A percentile compares a stretch with the other conserved stretches of the same genome.
These are phyloP conservation scores for Talaromyces stipitatus DNA, from an alignment of 495 filamentous ascomycete genomes.

Conservation along the genomic window DNA sequence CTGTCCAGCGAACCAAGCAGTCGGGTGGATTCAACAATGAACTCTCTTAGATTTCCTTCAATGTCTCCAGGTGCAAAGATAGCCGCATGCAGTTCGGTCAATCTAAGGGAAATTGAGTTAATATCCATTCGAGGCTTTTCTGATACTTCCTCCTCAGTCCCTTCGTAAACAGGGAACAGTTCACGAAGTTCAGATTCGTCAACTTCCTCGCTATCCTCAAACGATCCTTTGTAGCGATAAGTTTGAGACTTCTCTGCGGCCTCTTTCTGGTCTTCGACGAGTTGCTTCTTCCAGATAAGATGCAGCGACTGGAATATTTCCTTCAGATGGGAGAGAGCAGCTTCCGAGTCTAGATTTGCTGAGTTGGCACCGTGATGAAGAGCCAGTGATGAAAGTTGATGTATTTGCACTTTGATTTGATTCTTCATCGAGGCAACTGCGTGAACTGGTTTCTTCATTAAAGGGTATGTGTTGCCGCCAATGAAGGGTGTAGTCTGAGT, in stretches of 20 bases:
- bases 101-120: constrained; percentile 35
- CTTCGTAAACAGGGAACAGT: constrained; percentile 75
- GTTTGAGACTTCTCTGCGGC: constrained; percentile 62
- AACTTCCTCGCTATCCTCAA: constrained; percentile 66
- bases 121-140: constrained; percentile 25
- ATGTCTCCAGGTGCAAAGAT: constrained; percentile 32
- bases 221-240: constrained; percentile 72
- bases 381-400: constrained; percentile 33
- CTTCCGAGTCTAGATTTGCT: constrained; percentile 19
- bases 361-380: constrained; percentile 28
- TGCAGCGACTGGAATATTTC: constrained; percentile 64
- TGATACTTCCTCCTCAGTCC: constrained; percentile 24
- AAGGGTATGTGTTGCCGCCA: constrained; percentile 34
- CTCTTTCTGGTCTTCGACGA: constrained; percentile 64
- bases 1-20: constrained; percentile 34
- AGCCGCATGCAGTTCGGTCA: constrained; percentile 46
- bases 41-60: constrained; percentile 20
- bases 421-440: constrained; percentile 23
- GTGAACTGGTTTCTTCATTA: constrained; percentile 13
- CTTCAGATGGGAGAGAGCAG: constrained; percentile 24
- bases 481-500: constrained; percentile 57
- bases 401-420: constrained; percentile 36
- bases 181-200: constrained; percentile 68
- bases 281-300: constrained; percentile 64
- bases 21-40: constrained; percentile 31